A percentile compares a stretch with the other conserved stretches of the same genome.
These are phyloP conservation scores for Trifolium repens DNA, from an alignment of 306 rosid genomes.

Conservation along the genomic window DNA sequence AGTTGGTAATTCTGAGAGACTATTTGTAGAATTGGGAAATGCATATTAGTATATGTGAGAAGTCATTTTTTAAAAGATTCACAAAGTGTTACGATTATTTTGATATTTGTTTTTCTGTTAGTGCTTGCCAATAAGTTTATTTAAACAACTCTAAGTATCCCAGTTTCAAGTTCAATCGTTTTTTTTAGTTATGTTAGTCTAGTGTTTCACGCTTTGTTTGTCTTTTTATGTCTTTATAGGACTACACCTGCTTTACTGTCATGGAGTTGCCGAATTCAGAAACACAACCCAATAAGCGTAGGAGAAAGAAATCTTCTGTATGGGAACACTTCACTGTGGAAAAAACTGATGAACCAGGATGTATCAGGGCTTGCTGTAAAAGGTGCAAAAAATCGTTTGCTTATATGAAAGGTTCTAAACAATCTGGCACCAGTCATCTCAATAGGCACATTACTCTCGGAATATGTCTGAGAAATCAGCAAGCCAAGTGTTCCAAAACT, in stretches of 20 bases:
- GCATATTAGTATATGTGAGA: neutral
- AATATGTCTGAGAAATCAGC: constrained; percentile 64
- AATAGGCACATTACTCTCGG: constrained; percentile 78
- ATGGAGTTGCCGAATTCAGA: constrained; percentile 55
- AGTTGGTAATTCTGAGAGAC: neutral
- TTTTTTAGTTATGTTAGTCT: constrained; percentile 6
- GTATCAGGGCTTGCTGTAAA: constrained; percentile 76
- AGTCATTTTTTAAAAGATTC: neutral
- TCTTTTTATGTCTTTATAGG: constrained; percentile 40
- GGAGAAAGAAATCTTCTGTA: constrained; percentile 82
- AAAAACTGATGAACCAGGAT: constrained; percentile 60
- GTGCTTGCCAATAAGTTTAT: neutral
- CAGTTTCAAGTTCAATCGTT: constrained; percentile 3
- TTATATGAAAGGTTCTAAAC: constrained; percentile 76
- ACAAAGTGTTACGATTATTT: neutral
- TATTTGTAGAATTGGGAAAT: neutral
- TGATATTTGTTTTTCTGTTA: neutral
- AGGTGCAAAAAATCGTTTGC: constrained; percentile 80
- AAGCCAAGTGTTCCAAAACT: constrained; percentile 30
- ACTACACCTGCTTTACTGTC: constrained; percentile 37
- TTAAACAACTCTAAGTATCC: neutral
- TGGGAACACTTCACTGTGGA: constrained; percentile 87
- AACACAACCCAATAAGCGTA: constrained; percentile 52
- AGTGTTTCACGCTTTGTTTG: constrained; percentile 14
- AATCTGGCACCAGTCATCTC: constrained; percentile 93